Conservation (phyloP, 2,329 filamentous ascomycete species). For the Xylaria hypoxylon region DNA sequence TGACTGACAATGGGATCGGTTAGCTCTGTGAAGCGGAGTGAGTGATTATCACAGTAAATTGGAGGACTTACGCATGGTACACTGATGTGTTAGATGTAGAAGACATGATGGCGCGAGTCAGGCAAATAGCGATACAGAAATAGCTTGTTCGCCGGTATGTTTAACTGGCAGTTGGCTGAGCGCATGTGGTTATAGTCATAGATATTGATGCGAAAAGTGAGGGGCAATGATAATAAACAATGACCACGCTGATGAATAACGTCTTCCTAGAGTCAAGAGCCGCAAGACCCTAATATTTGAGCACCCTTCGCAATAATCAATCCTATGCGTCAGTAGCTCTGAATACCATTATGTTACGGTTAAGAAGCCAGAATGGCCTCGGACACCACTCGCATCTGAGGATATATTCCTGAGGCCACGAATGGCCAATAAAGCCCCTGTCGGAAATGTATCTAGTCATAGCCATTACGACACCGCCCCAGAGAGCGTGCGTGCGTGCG, state of each 20-base stretch:
- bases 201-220: background rate
- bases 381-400: background rate
- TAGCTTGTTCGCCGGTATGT: background rate
- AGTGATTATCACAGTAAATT: background rate
- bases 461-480: constrained; percentile 16
- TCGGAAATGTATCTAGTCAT: constrained; percentile 12
- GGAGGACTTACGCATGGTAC: constrained; percentile 24
- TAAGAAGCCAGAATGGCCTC: constrained; percentile 19
- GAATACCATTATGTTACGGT: background rate
- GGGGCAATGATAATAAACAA: constrained; percentile 6
- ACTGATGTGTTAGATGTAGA: constrained; percentile 18
- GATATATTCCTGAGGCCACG: constrained; percentile 17
- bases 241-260: background rate
- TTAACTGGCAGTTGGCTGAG: background rate
- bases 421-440: constrained; percentile 10
- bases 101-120: constrained; percentile 18
- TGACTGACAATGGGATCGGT: constrained; percentile 16
- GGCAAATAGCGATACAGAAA: background rate
- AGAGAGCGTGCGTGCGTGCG: constrained; percentile 1
- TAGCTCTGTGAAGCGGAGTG: background rate
- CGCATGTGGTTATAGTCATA: background rate
- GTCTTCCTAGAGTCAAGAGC: background rate
- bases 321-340: background rate
- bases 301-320: background rate
- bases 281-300: background rate